These are phyloP conservation scores for Claviceps pazoutovae DNA, from an alignment of 2,329 filamentous ascomycete genomes.

Conservation along the genomic window DNA sequence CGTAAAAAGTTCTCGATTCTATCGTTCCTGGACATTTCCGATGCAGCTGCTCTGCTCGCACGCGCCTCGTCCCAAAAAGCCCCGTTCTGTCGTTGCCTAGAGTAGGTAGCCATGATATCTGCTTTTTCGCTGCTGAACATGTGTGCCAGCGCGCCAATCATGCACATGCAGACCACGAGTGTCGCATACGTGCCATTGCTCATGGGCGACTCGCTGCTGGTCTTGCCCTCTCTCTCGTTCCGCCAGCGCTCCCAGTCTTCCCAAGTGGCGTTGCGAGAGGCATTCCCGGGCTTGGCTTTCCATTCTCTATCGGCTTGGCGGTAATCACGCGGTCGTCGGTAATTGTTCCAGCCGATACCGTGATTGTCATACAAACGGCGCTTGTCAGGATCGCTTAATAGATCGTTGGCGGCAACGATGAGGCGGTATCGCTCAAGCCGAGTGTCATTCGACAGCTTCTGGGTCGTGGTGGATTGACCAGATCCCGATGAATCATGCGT, in stretches of 20 bases:
- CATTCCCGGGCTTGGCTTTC: conserved; percentile 32
- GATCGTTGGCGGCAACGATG: conserved; percentile 73
- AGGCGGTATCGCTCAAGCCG: conserved; percentile 84
- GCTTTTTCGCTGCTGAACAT: conserved; percentile 45
- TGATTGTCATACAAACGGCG: conserved; percentile 70
- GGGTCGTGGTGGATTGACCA: not conserved
- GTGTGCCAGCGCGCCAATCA: conserved; percentile 60
- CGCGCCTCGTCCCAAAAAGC: conserved; percentile 48
- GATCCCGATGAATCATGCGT: conserved; percentile 24
- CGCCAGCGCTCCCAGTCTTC: conserved; percentile 91
- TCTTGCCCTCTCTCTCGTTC: conserved; percentile 32
- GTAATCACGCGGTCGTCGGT: conserved; percentile 38
- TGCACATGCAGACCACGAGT: conserved; percentile 54
- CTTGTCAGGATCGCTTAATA: conserved; percentile 69
- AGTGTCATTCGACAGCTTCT: conserved; percentile 33
- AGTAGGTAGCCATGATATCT: conserved; percentile 36
- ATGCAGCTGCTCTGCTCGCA: conserved; percentile 37
- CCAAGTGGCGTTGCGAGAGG: conserved; percentile 76
- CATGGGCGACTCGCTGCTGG: conserved; percentile 45
- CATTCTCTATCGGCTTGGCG: conserved; percentile 31
- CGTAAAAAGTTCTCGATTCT: conserved; percentile 67
- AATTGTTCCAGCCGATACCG: conserved; percentile 63
- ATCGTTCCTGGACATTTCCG: conserved; percentile 42
- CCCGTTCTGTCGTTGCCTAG: conserved; percentile 50
- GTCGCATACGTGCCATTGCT: conserved; percentile 63